These are phyloP conservation scores for Turritis glabra DNA, from an alignment of 345 rosid genomes.

Conservation along the genomic window DNA sequence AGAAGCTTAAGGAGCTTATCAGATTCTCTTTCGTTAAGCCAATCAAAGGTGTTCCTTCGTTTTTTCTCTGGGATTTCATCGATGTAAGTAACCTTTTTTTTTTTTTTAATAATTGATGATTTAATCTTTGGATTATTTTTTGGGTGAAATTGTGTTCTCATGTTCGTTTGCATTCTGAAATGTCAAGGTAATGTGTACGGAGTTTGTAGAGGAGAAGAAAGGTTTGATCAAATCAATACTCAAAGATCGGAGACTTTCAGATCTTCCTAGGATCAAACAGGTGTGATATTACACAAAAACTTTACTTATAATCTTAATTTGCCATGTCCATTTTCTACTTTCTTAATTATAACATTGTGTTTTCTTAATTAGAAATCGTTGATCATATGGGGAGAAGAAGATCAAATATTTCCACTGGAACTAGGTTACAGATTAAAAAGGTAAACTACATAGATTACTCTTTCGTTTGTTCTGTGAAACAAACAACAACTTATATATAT, in stretches of 20 bases:
- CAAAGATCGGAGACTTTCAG: conserved; percentile 51
- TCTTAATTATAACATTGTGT: neutral
- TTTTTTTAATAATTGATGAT: neutral
- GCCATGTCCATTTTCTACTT: too few relatives aligned
- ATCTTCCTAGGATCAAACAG: conserved; percentile 70
- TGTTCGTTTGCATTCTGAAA: neutral
- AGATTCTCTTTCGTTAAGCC: conserved; percentile 62
- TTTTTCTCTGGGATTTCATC: conserved; percentile 61
- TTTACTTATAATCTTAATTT: neutral
- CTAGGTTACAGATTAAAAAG: conserved; percentile 54
- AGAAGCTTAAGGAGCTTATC: conserved; percentile 63
- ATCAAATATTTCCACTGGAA: conserved; percentile 62
- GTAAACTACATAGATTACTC: conserved; percentile 10
- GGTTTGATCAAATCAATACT: conserved; percentile 63
- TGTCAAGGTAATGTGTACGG: conserved; percentile 76
- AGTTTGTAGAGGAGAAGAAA: conserved; percentile 64
- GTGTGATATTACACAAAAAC: conserved; percentile 27
- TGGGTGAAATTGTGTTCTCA: too few relatives aligned
- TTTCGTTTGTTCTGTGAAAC: neutral
- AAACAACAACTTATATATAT: neutral
- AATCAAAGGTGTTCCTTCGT: conserved; percentile 48
- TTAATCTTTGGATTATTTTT: neutral
- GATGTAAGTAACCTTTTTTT: conserved; percentile 36
- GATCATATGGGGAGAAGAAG: conserved; percentile 62
- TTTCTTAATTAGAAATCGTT: conserved; percentile 39